Evolutionary conservation across 2,329 filamentous ascomycete genomes (phyloP).

Genomic region (Coniochaeta hoffmannii): DNA sequence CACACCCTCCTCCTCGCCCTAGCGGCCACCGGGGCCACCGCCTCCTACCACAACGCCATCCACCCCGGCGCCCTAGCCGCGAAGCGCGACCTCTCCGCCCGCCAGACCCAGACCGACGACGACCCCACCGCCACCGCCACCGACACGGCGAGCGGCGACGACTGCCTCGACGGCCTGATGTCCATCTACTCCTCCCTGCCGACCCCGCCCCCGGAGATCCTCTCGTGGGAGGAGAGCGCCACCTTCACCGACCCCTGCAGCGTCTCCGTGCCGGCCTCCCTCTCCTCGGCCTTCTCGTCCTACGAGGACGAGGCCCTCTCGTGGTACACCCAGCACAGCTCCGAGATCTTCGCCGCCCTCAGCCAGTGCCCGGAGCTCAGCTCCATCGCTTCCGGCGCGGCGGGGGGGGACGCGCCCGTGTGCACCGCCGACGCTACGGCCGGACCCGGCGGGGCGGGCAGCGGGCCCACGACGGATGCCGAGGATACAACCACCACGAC

Average conservation of each 20-base stretch:
- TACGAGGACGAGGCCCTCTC: constrained; percentile 14
- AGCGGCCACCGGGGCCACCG: constrained; percentile 12
- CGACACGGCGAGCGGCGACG: no score
- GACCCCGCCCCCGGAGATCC: constrained; percentile 14
- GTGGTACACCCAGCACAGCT: constrained; percentile 17
- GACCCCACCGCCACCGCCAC: not conserved
- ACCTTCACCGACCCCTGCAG: constrained; percentile 17
- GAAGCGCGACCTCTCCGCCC: constrained; percentile 13
- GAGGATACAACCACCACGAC: not conserved
- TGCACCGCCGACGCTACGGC: not conserved
- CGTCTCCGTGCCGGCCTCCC: constrained; percentile 13
- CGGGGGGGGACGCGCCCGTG: not conserved
- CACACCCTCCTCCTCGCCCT: constrained; percentile 15
- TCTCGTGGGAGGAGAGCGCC: constrained; percentile 11
- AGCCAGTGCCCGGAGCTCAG: constrained; percentile 17
- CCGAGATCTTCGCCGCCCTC: constrained; percentile 13
- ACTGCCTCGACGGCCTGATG: constrained; percentile 13
- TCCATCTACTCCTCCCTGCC: constrained; percentile 15
- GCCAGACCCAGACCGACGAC: constrained; percentile 15
- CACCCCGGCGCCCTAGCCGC: constrained; percentile 8
- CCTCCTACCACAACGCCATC: constrained; percentile 10
- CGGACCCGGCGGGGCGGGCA: not conserved
- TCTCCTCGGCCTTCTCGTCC: constrained; percentile 11
- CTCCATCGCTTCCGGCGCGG: constrained; percentile 7
- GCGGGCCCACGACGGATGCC: not conserved